A percentile compares a stretch with the other conserved stretches of the same genome.
phyloP scores from a whole-genome alignment of 176 grass and related monocot species.

The Themeda triandra region DNA sequence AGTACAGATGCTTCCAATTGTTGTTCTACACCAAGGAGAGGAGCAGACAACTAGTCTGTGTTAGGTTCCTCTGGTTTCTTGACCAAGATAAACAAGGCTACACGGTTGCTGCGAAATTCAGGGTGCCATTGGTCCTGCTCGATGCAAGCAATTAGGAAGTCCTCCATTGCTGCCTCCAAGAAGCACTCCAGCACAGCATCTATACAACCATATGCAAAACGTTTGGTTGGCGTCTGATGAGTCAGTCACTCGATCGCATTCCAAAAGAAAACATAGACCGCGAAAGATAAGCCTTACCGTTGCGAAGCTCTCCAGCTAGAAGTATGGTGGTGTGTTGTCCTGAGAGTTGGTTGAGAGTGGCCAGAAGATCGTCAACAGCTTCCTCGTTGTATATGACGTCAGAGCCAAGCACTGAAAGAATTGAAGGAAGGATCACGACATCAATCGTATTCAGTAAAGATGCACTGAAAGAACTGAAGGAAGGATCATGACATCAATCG shows the following conservation, averaged over 20 bases:
- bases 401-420: constrained; percentile 69
- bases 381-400: constrained; percentile 90
- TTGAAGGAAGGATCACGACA: neutral
- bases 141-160: constrained; percentile 69
- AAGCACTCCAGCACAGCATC: constrained; percentile 89
- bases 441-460: neutral
- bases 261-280: neutral
- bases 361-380: constrained; percentile 62
- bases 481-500: too few relatives aligned
- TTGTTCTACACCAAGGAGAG: neutral
- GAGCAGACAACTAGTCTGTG: neutral
- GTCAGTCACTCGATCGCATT: neutral
- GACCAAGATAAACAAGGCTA: constrained; percentile 74
- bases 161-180: constrained; percentile 67
- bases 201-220: neutral
- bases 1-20: neutral
- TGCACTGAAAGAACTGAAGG: too few relatives aligned
- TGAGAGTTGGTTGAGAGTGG: constrained; percentile 56
- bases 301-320: constrained; percentile 84
- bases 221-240: neutral
- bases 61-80: constrained; percentile 34
- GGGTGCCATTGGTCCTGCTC: constrained; percentile 89
- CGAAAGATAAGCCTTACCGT: constrained; percentile 34
- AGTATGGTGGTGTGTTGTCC: constrained; percentile 63
- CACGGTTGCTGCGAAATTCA: constrained; percentile 70